A percentile compares a stretch with the other conserved stretches of the same genome.
Evolutionary conservation across 805 yeast species (phyloP).

Genomic region (Cyberlindnera xishuangbannaensis): DNA sequence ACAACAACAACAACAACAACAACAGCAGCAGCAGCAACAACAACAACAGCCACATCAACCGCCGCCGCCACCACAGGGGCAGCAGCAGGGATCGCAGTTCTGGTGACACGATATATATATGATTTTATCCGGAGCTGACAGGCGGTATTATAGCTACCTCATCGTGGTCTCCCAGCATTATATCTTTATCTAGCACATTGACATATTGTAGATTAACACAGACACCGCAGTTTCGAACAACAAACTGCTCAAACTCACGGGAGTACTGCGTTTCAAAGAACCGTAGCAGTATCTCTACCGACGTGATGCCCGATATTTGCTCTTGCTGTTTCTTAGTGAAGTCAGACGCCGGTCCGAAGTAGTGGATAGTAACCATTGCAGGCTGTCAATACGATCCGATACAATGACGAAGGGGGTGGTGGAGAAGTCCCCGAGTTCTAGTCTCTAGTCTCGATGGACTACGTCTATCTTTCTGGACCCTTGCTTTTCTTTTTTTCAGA

Average conservation of each 20-base stretch:
- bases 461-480: too few species aligned
- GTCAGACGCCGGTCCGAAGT: background rate
- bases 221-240: constrained; percentile 13
- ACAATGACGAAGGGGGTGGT: too few species aligned
- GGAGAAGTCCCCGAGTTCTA: too few species aligned
- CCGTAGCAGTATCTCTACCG: background rate
- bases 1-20: too few species aligned
- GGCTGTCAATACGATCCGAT: too few species aligned
- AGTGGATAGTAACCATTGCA: background rate
- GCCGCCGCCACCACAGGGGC: too few species aligned
- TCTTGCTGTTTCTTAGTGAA: background rate
- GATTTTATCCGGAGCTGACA: constrained; percentile 18
- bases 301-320: background rate
- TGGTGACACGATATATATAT: too few species aligned
- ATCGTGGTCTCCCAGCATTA: constrained; percentile 3
- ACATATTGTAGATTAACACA: constrained; percentile 18
- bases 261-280: background rate
- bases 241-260: constrained; percentile 8
- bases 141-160: constrained; percentile 21
- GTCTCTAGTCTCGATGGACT: too few species aligned
- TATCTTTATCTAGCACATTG: constrained; percentile 2
- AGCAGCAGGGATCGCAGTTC: too few species aligned
- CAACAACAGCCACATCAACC: too few species aligned
- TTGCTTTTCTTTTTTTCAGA: too few species aligned
- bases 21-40: too few species aligned